Evolutionary conservation across 2,329 filamentous ascomycete species (phyloP).

Genomic region (Beauveria caledonica): DNA sequence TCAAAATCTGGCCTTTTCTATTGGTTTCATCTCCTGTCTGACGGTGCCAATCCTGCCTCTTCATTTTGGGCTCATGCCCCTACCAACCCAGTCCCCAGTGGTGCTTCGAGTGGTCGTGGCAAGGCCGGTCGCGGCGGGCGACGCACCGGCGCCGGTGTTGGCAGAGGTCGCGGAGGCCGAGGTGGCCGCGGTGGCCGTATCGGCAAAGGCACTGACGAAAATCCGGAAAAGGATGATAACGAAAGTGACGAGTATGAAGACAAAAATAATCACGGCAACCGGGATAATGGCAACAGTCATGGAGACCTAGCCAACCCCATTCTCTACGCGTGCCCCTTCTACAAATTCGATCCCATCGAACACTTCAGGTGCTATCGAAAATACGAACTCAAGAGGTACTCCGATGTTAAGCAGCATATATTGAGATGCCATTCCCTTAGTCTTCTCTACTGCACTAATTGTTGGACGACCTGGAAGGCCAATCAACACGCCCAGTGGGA

Average conservation of each 20-base stretch:
- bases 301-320: background rate
- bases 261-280: background rate
- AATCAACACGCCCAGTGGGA: background rate
- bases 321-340: conserved; percentile 4
- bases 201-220: background rate
- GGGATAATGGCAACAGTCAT: background rate
- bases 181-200: background rate
- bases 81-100: background rate
- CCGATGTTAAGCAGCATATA: conserved; percentile 1
- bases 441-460: background rate
- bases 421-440: background rate
- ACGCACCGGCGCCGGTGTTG: background rate
- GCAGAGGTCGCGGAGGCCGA: background rate
- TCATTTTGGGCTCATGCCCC: conserved; percentile 1
- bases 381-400: conserved; percentile 1
- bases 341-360: background rate
- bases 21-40: background rate
- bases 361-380: conserved; percentile 3
- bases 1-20: background rate
- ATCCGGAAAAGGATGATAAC: background rate
- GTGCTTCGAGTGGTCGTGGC: background rate
- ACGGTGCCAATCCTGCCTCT: no score
- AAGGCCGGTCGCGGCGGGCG: background rate
- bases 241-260: background rate
- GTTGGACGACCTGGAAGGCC: background rate